Evolutionary conservation across 192 early-diverging fungal genomes (phyloP).

Genomic region (Pilobolus umbonatus): DNA sequence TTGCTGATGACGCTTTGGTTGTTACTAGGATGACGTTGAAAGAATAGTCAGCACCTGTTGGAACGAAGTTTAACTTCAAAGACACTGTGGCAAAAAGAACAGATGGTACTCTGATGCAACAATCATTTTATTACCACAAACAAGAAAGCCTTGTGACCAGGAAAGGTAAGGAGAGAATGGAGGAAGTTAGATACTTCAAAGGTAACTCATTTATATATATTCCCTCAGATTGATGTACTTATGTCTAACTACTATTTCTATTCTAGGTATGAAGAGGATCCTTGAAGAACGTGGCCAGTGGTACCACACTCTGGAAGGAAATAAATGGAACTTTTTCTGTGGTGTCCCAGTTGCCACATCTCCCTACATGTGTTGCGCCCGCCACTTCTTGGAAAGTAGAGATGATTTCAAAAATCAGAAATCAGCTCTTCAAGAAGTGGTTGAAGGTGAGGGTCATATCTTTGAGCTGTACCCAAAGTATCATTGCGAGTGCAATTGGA

Average conservation of each 20-base stretch:
- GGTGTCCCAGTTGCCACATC: background rate
- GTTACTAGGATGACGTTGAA: too few species aligned
- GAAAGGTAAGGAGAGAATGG: background rate
- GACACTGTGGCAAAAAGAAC: background rate
- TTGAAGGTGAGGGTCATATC: conserved; percentile 4
- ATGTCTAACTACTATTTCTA: too few species aligned
- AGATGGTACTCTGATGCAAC: too few species aligned
- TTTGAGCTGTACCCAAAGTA: conserved; percentile 3
- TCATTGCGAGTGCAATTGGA: too few species aligned
- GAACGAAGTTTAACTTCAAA: too few species aligned
- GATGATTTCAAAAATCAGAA: conserved; percentile 10
- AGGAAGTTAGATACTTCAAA: background rate
- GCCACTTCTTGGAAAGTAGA: background rate
- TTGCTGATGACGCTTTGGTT: too few species aligned
- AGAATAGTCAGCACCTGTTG: too few species aligned
- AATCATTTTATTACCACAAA: background rate
- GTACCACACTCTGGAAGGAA: background rate
- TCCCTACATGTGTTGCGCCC: conserved; percentile 7
- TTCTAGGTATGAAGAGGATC: background rate
- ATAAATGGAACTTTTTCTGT: background rate
- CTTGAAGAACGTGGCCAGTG: background rate
- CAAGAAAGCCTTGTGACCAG: background rate
- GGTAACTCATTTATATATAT: too few species aligned
- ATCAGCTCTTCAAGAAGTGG: conserved; percentile 5
- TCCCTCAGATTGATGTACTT: too few species aligned